Evolutionary conservation across 352 stramenopile species (phyloP), one percentile per base, ranked within the genome.

Genomic region (Pythium aquatile): DNA sequence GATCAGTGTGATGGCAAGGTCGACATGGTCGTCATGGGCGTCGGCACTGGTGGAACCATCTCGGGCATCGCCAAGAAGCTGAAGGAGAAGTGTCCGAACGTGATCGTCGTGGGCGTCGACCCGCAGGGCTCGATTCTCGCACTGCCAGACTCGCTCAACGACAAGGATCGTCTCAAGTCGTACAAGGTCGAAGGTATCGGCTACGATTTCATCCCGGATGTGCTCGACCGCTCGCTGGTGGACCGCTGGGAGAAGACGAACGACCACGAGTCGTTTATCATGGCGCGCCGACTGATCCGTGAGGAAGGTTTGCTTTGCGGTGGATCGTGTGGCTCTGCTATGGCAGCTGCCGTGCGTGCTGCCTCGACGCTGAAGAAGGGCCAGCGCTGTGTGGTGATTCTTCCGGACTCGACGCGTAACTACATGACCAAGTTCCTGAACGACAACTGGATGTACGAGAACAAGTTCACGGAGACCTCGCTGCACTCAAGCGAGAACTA

Each of bases 351-450:
- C 2, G 66, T 99, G 2, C 79, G 88, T 44, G 88, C 85, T 10
- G 94, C 93, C n/a, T 88, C 92, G 51, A 67, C 84, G 52, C 83
- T 98, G 33, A 85, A 83, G 52, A 74, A 79, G 28, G 95, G 91
- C 30, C 89, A 99, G 70, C 84, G 88, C 35, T 98, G 90, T 69
- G 96, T 99, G 7, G 93, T 99, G 5, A 86, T 99, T 51, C 77
- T 99, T 14, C 94, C 96, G 0, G 96, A 99, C 78, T 98, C 87
- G 55, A 97, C 97, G 32, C 83, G 96, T 47, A 99, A 99, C 81
- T 99, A 99, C 91, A 99, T 99, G 95, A 98, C 90, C 74, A 99
- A 99, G 83, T 98, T 97, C 63, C 69, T 99, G 29, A 96, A 80
- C 54, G 94, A 99, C 76, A 88, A 98, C 75, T 99, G 96, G 96